A percentile compares a stretch with the other conserved stretches of the same genome.
phyloP scores from a whole-genome alignment of 2,329 filamentous ascomycete genomes.

The Monilinia vaccinii-corymbosi region DNA sequence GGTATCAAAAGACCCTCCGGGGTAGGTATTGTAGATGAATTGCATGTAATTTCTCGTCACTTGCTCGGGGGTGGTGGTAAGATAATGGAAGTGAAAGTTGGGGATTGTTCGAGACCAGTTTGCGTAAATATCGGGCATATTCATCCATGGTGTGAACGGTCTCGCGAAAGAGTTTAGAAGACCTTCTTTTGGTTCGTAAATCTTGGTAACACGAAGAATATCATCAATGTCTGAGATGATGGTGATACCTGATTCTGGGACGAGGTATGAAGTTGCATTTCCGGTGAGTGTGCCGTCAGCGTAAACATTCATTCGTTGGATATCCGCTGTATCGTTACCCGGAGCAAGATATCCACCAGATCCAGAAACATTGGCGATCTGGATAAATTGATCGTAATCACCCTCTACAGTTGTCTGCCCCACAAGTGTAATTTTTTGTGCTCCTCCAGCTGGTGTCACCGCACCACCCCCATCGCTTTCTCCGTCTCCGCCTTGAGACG shows the following conservation, averaged over 20 bases:
- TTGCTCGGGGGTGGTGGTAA: constrained; percentile 74
- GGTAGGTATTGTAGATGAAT: constrained; percentile 71
- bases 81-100: constrained; percentile 70
- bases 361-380: constrained; percentile 49
- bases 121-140: constrained; percentile 72
- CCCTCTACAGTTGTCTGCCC: constrained; percentile 57
- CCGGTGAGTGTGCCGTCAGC: constrained; percentile 55
- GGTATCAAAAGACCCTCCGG: constrained; percentile 61
- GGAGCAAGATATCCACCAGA: constrained; percentile 42
- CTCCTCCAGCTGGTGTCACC: constrained; percentile 46
- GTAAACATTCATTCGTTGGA: constrained; percentile 63
- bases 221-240: constrained; percentile 73
- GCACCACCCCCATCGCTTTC: constrained; percentile 40
- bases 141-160: constrained; percentile 62
- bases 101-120: constrained; percentile 62
- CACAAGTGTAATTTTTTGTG: constrained; percentile 54
- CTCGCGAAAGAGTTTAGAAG: constrained; percentile 68
- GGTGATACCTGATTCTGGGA: constrained; percentile 60
- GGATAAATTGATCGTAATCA: constrained; percentile 65
- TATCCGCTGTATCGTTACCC: constrained; percentile 53
- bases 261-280: constrained; percentile 69
- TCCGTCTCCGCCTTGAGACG: constrained; percentile 41
- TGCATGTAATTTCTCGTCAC: constrained; percentile 71
- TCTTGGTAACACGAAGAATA: constrained; percentile 72
- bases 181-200: constrained; percentile 66